Conservation (phyloP, 768 basidiomycete genomes). For the Tricholoma terreum region DNA sequence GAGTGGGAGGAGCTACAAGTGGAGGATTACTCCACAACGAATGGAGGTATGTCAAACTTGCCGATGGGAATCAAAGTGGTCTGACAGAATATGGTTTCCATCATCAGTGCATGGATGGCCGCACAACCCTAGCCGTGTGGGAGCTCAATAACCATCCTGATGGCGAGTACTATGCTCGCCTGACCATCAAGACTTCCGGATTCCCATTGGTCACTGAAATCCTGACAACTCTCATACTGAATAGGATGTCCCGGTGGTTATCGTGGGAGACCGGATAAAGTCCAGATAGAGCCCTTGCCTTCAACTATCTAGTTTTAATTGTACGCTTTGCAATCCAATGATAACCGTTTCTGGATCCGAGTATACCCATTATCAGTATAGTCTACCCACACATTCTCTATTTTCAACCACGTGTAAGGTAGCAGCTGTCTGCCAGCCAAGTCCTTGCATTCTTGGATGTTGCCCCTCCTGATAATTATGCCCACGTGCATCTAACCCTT, state of each 20-base stretch:
- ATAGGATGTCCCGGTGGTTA: slow-evolving; percentile 63
- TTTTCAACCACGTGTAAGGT: slow-evolving; percentile 20
- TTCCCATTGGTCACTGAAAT: slow-evolving; percentile 72
- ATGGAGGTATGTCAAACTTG: slow-evolving; percentile 58
- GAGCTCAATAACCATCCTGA: slow-evolving; percentile 52
- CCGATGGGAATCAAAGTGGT: not conserved
- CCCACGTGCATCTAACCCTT: not conserved
- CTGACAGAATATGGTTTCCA: slow-evolving; percentile 4
- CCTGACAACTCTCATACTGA: slow-evolving; percentile 69
- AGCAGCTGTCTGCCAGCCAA: not conserved
- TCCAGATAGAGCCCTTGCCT: no score
- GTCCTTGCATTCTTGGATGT: slow-evolving; percentile 11
- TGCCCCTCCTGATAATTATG: not conserved
- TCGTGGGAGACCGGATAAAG: slow-evolving; percentile 41
- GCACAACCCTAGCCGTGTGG: slow-evolving; percentile 63
- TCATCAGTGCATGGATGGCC: slow-evolving; percentile 60
- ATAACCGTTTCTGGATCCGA: slow-evolving; percentile 8
- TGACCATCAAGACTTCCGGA: slow-evolving; percentile 56
- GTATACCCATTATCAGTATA: slow-evolving; percentile 7
- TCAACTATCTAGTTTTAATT: no score
- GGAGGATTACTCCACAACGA: slow-evolving; percentile 58
- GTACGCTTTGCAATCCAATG: not conserved
- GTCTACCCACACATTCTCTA: slow-evolving; percentile 5
- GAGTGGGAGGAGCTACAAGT: slow-evolving; percentile 70
- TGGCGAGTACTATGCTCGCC: slow-evolving; percentile 54